phyloP scores from a whole-genome alignment of 2,329 filamentous ascomycete species.

The Apiospora arundinis region DNA sequence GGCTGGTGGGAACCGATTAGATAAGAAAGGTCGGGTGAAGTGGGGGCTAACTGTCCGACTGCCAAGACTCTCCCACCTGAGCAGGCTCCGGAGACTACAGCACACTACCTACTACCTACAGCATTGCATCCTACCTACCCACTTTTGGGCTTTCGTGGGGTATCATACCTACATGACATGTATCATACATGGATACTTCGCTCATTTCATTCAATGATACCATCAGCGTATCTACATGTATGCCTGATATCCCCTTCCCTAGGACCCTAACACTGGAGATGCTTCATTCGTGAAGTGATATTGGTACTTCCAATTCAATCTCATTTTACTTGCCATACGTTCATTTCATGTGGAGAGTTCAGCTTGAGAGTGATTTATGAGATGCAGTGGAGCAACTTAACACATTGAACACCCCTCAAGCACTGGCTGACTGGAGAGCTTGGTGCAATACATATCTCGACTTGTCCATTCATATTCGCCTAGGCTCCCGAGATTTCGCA shows the following conservation, averaged over 20 bases:
- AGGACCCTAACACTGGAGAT: background rate
- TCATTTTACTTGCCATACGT: background rate
- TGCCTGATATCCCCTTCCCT: background rate
- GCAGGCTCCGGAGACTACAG: conserved; percentile 15
- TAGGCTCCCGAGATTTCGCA: background rate
- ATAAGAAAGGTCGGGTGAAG: conserved; percentile 13
- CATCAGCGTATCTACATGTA: conserved; percentile 7
- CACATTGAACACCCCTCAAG: background rate
- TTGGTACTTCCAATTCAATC: background rate
- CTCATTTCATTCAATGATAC: background rate
- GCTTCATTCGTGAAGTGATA: background rate
- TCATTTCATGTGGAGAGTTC: background rate
- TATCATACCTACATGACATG: background rate
- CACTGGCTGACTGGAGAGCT: background rate
- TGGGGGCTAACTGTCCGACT: conserved; percentile 23
- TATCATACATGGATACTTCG: background rate
- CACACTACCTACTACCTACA: too few species aligned
- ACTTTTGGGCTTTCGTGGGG: conserved; percentile 5
- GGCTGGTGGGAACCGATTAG: conserved; percentile 6
- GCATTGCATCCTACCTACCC: background rate
- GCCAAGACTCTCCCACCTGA: too few species aligned
- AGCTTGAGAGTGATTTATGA: background rate
- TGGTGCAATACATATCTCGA: background rate
- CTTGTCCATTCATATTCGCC: background rate
- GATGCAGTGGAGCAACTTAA: background rate